A percentile compares a stretch with the other conserved stretches of the same genome.
Conservation (phyloP, 345 rosid species). For the Conringia planisiliqua region DNA sequence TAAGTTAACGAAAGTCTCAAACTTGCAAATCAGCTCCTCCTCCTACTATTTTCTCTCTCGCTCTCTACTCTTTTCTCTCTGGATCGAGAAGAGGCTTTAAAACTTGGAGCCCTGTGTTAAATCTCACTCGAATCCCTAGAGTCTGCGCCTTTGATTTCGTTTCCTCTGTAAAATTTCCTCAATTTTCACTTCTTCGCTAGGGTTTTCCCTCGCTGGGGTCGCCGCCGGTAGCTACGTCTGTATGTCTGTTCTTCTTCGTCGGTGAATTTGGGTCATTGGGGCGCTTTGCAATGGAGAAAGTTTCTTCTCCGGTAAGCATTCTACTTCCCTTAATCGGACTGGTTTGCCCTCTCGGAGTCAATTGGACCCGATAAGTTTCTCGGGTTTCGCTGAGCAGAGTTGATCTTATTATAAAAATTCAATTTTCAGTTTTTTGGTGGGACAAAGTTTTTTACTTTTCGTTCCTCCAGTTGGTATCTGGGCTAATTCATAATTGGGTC, state of each 20-base stretch:
- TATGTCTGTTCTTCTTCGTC: slow-evolving; percentile 6
- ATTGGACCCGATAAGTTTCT: slow-evolving; percentile 10
- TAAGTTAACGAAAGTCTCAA: slow-evolving; percentile 17
- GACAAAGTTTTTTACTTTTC: background rate
- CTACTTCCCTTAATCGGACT: slow-evolving; percentile 1
- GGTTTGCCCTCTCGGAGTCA: background rate
- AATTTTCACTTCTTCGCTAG: slow-evolving; percentile 18
- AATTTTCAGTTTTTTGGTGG: background rate
- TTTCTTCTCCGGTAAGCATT: slow-evolving; percentile 20
- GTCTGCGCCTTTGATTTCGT: background rate
- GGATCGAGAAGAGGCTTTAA: slow-evolving; percentile 10
- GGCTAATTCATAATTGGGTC: too few relatives aligned
- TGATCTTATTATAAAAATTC: background rate
- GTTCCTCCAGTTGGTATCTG: background rate
- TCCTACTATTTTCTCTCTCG: too few relatives aligned
- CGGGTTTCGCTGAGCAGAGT: slow-evolving; percentile 17
- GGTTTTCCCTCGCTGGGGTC: slow-evolving; percentile 8
- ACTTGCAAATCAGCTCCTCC: slow-evolving; percentile 8
- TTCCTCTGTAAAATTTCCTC: background rate
- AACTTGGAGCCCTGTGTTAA: background rate
- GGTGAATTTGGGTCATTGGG: background rate
- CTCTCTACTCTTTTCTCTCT: background rate
- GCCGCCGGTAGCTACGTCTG: slow-evolving; percentile 15
- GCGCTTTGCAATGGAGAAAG: background rate
- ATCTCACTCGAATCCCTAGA: background rate